Base-by-base conservation (phyloP, 139 green algal species). In the Monoraphidium neglectum region DNA sequence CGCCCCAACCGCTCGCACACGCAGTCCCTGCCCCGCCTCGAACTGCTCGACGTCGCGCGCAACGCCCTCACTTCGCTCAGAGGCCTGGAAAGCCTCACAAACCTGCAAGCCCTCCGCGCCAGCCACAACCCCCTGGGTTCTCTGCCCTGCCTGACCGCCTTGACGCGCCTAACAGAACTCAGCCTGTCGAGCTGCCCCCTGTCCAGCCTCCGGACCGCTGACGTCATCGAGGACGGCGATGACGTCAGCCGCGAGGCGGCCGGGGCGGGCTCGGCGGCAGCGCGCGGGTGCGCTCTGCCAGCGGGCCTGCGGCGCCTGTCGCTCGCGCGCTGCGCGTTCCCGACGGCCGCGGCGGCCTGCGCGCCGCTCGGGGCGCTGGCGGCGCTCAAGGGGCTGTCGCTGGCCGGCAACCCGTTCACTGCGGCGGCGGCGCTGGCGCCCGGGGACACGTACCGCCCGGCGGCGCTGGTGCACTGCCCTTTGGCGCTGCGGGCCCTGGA, bases 381-480 rank as follows among this genome's bases (percentile, higher is more conserved):
- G n/a, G n/a, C n/a, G n/a, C n/a, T n/a, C n/a, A n/a, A n/a, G n/a
- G n/a, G 59, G n/a, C 1, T 77, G 16, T 69, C 59, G 8, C 28
- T 77, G 26, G 53, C 57, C 6, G 13, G 30, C 0, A 77, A 77
- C 62, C 37, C 38, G 37, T n/a, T 77, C 37, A 3, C 24, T 10
- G 15, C 43, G 1, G 21, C 60, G 26, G 3, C 6, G 28, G 12
- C 10, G 6, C 57, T 77, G 59, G 56, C 35, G 71, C 28, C 71
- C 10, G 35, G 36, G 24, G 33, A 51, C 40, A n/a, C 15, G 1
- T 71, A 71, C 64, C 35, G 68, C 5, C 40, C 60, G 23, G 69
- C 33, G n/a, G 51, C 64, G 37, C 24, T 77, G 71, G 8, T 3
- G 51, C 60, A 37, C 57, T 77, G 71, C 71, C 57, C 71, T 23